Conservation (phyloP, 352 stramenopile genomes). For the Albugo laibachii region DNA sequence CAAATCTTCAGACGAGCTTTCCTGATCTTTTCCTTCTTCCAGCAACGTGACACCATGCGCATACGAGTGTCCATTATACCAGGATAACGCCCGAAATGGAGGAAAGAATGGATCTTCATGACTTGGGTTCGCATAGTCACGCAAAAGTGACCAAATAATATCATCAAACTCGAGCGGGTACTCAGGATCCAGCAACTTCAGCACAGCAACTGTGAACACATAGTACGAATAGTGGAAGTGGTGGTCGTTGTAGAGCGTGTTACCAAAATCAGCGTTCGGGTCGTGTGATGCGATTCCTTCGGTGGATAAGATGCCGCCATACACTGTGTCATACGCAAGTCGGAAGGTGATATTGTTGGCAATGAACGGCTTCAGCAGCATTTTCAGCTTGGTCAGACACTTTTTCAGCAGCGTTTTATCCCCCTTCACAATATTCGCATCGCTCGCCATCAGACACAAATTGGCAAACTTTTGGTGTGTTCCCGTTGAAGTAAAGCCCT, state of each 20-base stretch:
- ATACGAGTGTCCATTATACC: slow-evolving; percentile 8
- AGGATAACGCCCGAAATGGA: slow-evolving; percentile 8
- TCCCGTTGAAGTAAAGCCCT: slow-evolving; percentile 10
- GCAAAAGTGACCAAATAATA: slow-evolving; percentile 1
- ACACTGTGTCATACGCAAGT: slow-evolving; percentile 9
- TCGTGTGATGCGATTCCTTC: slow-evolving; percentile 6
- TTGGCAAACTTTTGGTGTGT: slow-evolving; percentile 9
- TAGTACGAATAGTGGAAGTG: slow-evolving; percentile 10
- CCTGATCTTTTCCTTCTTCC: slow-evolving; percentile 7
- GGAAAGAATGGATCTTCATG: slow-evolving; percentile 1
- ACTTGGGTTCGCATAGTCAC: slow-evolving; percentile 7
- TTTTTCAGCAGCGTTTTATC: slow-evolving; percentile 1
- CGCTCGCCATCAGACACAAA: slow-evolving; percentile 8
- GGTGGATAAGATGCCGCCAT: slow-evolving; percentile 6
- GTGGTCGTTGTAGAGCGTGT: slow-evolving; percentile 12
- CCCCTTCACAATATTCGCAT: slow-evolving; percentile 1
- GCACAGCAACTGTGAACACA: slow-evolving; percentile 4
- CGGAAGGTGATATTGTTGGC: slow-evolving; percentile 2
- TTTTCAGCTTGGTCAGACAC: slow-evolving; percentile 6
- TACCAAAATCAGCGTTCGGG: slow-evolving; percentile 9
- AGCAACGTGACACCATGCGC: slow-evolving; percentile 5
- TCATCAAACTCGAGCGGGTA: slow-evolving; percentile 1
- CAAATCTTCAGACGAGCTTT: slow-evolving; percentile 9
- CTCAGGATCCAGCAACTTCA: slow-evolving; percentile 2
- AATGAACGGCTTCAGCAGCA: slow-evolving; percentile 2